phyloP scores from a whole-genome alignment of 805 yeast species.

The Saccharomycopsis synnaedendra region DNA sequence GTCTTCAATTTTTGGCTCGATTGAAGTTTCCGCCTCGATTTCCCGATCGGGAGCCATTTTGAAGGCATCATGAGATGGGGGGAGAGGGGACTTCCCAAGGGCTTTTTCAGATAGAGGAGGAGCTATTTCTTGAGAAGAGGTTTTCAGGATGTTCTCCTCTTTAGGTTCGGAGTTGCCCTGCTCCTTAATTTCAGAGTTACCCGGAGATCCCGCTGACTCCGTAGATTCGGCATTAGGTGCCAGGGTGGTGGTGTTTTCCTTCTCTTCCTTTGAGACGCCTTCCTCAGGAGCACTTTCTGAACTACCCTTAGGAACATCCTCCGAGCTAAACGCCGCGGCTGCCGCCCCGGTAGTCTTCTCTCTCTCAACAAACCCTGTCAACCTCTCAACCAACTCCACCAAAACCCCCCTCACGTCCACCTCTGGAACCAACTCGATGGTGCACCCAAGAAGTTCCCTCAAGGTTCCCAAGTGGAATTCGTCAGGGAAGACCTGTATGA shows the following conservation, averaged over 20 bases:
- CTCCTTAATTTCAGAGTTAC: constrained; percentile 5
- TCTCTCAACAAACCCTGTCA: constrained; percentile 41
- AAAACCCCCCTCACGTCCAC: constrained; percentile 60
- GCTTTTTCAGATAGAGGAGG: not conserved
- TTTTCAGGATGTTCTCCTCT: constrained; percentile 8
- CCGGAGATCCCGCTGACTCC: constrained; percentile 7
- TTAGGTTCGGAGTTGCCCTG: constrained; percentile 10
- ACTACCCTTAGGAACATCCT: not conserved
- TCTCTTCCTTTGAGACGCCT: constrained; percentile 6
- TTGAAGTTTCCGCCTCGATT: not conserved
- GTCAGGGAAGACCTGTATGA: constrained; percentile 91
- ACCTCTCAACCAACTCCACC: constrained; percentile 59
- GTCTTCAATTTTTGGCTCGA: constrained; percentile 3
- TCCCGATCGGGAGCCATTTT: not conserved
- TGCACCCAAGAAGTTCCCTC: constrained; percentile 51
- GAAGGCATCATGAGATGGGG: too few relatives aligned
- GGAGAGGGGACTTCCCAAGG: not conserved
- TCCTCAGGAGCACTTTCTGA: constrained; percentile 5
- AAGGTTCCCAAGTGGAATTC: constrained; percentile 76
- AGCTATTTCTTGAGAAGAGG: too few relatives aligned
- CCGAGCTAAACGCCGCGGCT: constrained; percentile 10
- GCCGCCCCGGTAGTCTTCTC: constrained; percentile 19
- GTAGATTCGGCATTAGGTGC: constrained; percentile 16
- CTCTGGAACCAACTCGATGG: constrained; percentile 55
- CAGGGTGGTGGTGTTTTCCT: constrained; percentile 13